Evolutionary conservation across 768 basidiomycete species (phyloP).

Genomic region (Kwoniella heveanensis): DNA sequence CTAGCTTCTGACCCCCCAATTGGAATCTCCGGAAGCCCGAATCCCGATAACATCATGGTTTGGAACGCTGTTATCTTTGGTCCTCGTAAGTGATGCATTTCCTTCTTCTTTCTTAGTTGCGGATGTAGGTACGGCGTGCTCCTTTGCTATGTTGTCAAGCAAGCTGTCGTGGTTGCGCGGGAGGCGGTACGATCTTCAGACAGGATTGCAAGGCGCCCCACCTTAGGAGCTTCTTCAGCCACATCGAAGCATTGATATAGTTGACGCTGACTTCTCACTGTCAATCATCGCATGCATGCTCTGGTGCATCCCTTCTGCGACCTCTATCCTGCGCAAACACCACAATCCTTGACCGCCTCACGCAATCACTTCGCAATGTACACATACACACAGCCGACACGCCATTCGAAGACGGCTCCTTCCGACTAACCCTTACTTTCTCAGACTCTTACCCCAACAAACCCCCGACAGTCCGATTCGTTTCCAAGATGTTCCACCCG

Average conservation of each 20-base stretch:
- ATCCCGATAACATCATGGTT: conserved; percentile 97
- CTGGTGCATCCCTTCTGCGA: not conserved
- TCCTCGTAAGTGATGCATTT: conserved; percentile 69
- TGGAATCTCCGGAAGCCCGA: conserved; percentile 95
- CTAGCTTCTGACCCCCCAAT: conserved; percentile 92
- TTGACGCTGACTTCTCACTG: no score
- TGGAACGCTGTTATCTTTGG: conserved; percentile 99
- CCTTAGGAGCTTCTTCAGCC: not conserved
- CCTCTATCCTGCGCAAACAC: not conserved
- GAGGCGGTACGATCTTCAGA: not conserved
- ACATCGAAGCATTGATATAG: no score
- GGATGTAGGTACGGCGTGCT: no score
- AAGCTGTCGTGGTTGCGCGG: no score
- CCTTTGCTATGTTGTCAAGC: not conserved
- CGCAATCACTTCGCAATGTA: not conserved
- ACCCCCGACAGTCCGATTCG: conserved; percentile 94
- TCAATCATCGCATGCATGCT: no score
- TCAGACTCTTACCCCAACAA: conserved; percentile 99
- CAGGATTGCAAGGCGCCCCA: not conserved
- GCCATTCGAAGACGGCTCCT: conserved; percentile 98
- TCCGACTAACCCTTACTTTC: conserved; percentile 91
- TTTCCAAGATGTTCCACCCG: conserved; percentile 95
- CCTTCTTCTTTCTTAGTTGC: not conserved
- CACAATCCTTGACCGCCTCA: not conserved
- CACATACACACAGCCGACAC: conserved; percentile 72